phyloP scores from a whole-genome alignment of 2,329 filamentous ascomycete genomes.

The Paecilomyces sp. region DNA sequence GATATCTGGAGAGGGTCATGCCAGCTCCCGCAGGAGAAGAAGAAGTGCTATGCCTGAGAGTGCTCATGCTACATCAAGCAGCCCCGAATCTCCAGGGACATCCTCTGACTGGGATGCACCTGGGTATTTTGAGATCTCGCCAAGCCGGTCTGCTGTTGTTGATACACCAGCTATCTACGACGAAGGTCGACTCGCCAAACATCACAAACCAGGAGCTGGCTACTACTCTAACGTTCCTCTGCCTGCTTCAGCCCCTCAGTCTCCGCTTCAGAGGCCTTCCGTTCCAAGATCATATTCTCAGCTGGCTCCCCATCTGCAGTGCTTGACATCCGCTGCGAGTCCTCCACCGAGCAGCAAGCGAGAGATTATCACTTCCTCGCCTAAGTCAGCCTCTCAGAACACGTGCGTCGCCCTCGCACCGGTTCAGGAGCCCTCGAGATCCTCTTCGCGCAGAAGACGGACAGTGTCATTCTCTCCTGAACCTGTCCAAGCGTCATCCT shows the following conservation, averaged over 20 bases:
- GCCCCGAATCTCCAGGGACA: constrained; percentile 3
- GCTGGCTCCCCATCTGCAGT: not conserved
- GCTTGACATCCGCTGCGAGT: not conserved
- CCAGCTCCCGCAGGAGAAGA: not conserved
- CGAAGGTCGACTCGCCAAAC: not conserved
- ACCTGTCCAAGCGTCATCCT: not conserved
- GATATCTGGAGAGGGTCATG: not conserved
- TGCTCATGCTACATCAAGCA: constrained; percentile 28
- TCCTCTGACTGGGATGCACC: not conserved
- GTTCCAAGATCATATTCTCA: not conserved
- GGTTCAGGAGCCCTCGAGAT: not conserved
- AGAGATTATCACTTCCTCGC: not conserved
- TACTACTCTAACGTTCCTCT: constrained; percentile 4
- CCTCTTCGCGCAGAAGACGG: not conserved
- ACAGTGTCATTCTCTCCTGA: not conserved
- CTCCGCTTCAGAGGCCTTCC: constrained; percentile 1
- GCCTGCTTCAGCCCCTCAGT: constrained; percentile 3
- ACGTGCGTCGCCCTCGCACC: not conserved
- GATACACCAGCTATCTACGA: not conserved
- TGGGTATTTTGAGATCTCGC: constrained; percentile 11
- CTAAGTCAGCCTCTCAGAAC: not conserved
- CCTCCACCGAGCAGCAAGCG: not conserved
- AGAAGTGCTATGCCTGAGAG: constrained; percentile 21
- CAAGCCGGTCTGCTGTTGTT: constrained; percentile 4
- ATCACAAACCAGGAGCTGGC: not conserved